Percentiles rank a stretch among this genome's conserved stretches.
phyloP scores from a whole-genome alignment of 139 green algal genomes.

The Yamagishiella unicocca region DNA sequence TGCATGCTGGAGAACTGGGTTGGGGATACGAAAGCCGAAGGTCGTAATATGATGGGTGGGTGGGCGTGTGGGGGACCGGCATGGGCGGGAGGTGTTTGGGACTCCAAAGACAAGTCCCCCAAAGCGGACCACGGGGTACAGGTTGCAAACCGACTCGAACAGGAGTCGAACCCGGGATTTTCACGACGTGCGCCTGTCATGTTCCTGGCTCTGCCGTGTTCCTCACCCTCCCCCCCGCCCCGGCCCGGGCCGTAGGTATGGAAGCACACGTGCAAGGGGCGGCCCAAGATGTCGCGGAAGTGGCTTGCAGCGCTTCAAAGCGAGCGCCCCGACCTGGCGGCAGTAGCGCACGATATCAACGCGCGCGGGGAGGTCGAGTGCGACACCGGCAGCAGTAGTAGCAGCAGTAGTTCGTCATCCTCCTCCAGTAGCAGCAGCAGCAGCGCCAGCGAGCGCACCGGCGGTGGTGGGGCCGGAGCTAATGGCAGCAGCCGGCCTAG shows the following conservation, averaged over 20 bases:
- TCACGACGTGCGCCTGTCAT: not conserved
- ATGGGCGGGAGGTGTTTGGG: not conserved
- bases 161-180: too few species aligned
- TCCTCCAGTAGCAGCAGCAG: slow-evolving; percentile 43
- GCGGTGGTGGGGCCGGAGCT: too few species aligned
- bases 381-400: slow-evolving; percentile 47
- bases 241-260: slow-evolving; percentile 74
- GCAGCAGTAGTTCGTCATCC: slow-evolving; percentile 49
- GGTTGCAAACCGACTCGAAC: too few species aligned
- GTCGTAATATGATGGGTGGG: too few species aligned
- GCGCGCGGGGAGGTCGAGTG: slow-evolving; percentile 21
- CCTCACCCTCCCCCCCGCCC: too few species aligned
- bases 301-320: slow-evolving; percentile 73
- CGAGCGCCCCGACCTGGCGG: slow-evolving; percentile 75
- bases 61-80: not conserved
- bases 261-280: slow-evolving; percentile 70
- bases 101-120: not conserved
- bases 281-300: slow-evolving; percentile 83
- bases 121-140: not conserved
- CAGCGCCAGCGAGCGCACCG: not conserved
- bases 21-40: too few species aligned
- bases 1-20: too few species aligned
- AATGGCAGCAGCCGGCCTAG: too few species aligned
- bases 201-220: not conserved
- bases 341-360: slow-evolving; percentile 59